Evolutionary conservation across 805 yeast species (phyloP), one percentile per base, ranked within the genome.

Genomic region (Cyberlindnera bimundalis): DNA sequence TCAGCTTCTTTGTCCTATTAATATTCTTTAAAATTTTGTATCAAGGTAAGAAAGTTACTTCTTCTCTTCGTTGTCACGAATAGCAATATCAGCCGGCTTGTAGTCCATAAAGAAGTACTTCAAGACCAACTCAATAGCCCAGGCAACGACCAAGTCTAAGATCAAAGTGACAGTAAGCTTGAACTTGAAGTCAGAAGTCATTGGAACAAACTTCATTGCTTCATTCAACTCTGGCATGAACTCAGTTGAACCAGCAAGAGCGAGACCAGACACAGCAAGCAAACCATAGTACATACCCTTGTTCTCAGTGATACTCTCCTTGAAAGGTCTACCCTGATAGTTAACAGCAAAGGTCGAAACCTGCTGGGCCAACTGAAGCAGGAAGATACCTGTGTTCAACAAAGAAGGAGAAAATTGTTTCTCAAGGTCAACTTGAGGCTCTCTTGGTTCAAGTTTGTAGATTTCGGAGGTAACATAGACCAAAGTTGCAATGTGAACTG

Each of bases 261-360:
- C 95, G 56, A 93, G 73, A 29, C 76, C 87, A 18, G 95, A 84
- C 51, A 91, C 97, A 51, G 96, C 96, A 27, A 91, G 60, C 42
- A 93, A 73, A 18, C 99, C 99, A 54, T 87, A 91, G 68, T 84
- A 91, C 98, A 93, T 93, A 51, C 97, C 98, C 66, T 82, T 85
- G 68, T 93, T 93, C 63, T 84, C 96, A 39, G 71, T 72, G 55
- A 93, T 84, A 42, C 87, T 79, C 67, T 93, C 96, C 63, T 95
- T 83, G 71, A 93, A 93, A 41, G 99, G 99, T 53, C 84, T 81
- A 40, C 99, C 99, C 69, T 88, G 96, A 66, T 93, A 93, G 68
- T 93, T 93, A 43, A 93, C 96, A 16, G 96, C 96, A 71, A 90
- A 93, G 0, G 99, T 93, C 13, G 97, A 87, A 39, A 93, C 95